Percentiles rank a stretch among this genome's conserved stretches.
Evolutionary conservation across 202 grass and related monocot genomes (phyloP).

Genomic region (Schoenoplectus tabernaemontani): DNA sequence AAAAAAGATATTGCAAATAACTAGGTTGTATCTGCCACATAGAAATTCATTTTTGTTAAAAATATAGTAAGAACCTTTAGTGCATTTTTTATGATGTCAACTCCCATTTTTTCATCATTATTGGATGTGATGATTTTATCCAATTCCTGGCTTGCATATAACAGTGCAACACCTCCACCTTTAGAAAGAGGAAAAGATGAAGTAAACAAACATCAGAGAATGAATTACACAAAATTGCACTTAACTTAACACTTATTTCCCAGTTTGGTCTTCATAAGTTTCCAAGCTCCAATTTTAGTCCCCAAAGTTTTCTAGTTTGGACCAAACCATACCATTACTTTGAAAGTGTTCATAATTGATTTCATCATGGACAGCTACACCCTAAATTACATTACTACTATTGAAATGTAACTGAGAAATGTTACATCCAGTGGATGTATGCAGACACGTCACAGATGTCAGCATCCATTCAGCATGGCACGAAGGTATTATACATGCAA

Average conservation of each 20-base stretch:
- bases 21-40: not conserved
- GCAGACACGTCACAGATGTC: not conserved
- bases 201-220: conserved; percentile 7
- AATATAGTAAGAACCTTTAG: conserved; percentile 51
- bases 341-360: not conserved
- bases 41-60: not conserved
- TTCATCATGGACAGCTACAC: not conserved
- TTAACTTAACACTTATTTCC: not conserved
- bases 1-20: not conserved
- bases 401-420: not conserved
- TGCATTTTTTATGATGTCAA: conserved; percentile 94
- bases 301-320: not conserved
- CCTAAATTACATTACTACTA: not conserved
- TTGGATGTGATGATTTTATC: conserved; percentile 61
- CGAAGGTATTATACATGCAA: not conserved
- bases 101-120: conserved; percentile 75
- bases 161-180: conserved; percentile 88
- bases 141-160: conserved; percentile 73
- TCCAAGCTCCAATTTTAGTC: not conserved
- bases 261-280: not conserved
- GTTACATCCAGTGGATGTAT: not conserved
- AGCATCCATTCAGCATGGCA: not conserved
- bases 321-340: not conserved
- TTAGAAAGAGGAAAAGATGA: not conserved
- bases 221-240: conserved; percentile 10